Percentiles rank a stretch among this genome's conserved stretches.
phyloP scores from a whole-genome alignment of 257 asterid species.

The Voacanga thouarsii region DNA sequence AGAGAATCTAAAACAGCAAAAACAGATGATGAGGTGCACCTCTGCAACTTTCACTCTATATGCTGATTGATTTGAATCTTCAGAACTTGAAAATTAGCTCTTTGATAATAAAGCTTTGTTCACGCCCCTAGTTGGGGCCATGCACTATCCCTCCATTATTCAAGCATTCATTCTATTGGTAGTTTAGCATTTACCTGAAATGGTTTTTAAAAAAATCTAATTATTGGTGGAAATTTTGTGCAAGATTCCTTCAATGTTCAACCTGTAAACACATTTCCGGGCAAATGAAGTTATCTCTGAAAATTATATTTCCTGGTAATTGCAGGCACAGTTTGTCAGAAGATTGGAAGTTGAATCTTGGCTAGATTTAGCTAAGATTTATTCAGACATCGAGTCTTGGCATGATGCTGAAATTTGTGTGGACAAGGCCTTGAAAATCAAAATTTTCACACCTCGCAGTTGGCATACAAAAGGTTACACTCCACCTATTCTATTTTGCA shows the following conservation, averaged over 20 bases:
- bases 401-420: constrained; percentile 62
- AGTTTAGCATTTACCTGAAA: not conserved
- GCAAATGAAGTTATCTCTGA: not conserved
- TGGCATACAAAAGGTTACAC: constrained; percentile 75
- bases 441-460: constrained; percentile 47
- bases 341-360: constrained; percentile 67
- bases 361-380: constrained; percentile 83
- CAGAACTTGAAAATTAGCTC: not conserved
- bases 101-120: not conserved
- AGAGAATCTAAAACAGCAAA: constrained; percentile 27
- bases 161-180: not conserved
- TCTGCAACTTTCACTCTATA: not conserved
- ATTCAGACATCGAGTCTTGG: constrained; percentile 58
- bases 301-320: not conserved
- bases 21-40: constrained; percentile 31
- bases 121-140: not conserved
- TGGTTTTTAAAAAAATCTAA: no score
- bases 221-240: not conserved
- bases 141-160: not conserved
- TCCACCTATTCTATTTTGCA: constrained; percentile 9
- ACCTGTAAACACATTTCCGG: not conserved
- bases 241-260: not conserved
- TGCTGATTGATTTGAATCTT: not conserved
- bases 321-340: constrained; percentile 39
- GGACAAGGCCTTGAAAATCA: constrained; percentile 45